Base-by-base conservation (phyloP, 768 basidiomycete genomes). In the Leccinum subtestaceum region DNA sequence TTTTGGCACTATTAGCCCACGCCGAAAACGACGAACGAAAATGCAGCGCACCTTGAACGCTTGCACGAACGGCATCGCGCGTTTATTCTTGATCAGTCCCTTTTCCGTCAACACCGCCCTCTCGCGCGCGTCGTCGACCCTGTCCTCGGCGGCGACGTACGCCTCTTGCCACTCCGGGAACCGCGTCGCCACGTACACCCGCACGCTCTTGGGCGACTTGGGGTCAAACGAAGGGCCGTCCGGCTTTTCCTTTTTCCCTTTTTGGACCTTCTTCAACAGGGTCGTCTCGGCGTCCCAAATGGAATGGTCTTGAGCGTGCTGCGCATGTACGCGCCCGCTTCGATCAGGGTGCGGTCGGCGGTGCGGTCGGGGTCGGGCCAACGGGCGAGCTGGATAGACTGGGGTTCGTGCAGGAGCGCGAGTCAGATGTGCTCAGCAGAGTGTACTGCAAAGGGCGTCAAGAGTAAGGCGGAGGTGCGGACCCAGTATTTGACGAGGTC, bases 141-240 rank as follows among this genome's bases (percentile, higher is more conserved):
- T 25, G 25, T 25, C 25, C 25, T 25, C 25, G 25, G 25, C 25
- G 25, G 5, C 25, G 25, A 25, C 25, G 25, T 25, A 91, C 27
- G 74, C 72, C 65, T 93, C 86, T 73, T 99, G 96, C 96, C 97
- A 99, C 64, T 86, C 88, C 0, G 97, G 97, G 84, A 95, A 98
- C 52, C 77, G 72, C 23, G 84, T 91, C 57, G 97, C 91, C 53
- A 98, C 91, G 72, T 91, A 98, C n/a, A 98, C 81, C 60, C 89
- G 79, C 17, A 95, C 89, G 52, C 82, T 84, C 77, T 93, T 95
- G 2, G 92, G 86, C 66, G 86, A 85, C 74, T 88, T 90, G 9
- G 93, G 88, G 70, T 97, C 95, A 68, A 89, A 98, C 55, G 78
- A 63, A n/a, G 74, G 70, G 17, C 76, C 77, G 17, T 69, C 72